Evolutionary conservation across 495 filamentous ascomycete species (phyloP).

Genomic region (Hypomontagnella submonticulosa): DNA sequence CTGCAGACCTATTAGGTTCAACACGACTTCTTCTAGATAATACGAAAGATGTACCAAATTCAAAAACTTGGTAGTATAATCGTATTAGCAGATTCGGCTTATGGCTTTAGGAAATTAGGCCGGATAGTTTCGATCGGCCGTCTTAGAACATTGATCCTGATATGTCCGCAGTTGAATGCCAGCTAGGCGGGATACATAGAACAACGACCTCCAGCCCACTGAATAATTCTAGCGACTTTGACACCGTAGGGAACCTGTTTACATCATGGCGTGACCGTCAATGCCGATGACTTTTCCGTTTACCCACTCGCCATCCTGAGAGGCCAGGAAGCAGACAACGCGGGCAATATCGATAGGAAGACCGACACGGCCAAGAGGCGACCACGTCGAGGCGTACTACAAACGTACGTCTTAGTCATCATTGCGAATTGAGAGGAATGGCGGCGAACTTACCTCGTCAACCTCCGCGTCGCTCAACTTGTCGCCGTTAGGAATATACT

Average conservation of each 20-base stretch:
- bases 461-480: conserved; percentile 56
- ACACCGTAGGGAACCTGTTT: conserved; percentile 28
- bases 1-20: no score
- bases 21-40: no score
- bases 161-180: not conserved
- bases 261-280: conserved; percentile 61
- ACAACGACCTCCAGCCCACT: not conserved
- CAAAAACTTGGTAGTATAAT: no score
- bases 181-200: not conserved
- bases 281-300: conserved; percentile 68
- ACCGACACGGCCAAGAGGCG: conserved; percentile 68
- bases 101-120: no score
- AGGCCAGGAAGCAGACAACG: conserved; percentile 72
- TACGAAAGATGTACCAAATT: no score
- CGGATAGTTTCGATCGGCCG: no score
- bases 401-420: not conserved
- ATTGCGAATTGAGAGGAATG: not conserved
- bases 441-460: conserved; percentile 39
- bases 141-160: no score
- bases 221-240: not conserved
- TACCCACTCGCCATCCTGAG: conserved; percentile 73
- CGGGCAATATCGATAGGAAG: conserved; percentile 73
- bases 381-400: conserved; percentile 65
- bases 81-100: no score
- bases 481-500: conserved; percentile 70